Base-by-base conservation (phyloP, 1,284 basidiomycete genomes). In the Cronartium quercuum region DNA sequence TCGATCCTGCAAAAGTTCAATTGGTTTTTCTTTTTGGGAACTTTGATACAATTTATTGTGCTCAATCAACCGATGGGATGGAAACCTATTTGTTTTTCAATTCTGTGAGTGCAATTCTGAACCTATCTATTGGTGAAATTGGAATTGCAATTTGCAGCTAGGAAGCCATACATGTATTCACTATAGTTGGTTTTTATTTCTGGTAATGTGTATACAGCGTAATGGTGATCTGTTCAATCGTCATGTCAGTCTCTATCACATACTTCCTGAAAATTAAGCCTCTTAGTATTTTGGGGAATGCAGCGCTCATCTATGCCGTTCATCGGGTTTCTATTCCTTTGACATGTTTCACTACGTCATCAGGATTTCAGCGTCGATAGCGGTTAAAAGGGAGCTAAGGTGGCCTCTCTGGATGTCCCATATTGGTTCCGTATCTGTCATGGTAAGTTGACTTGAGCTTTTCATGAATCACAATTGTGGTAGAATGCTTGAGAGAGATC, bases 1-100 rank as follows among this genome's bases (percentile, higher is more conserved):
- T 62, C 37, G 29, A 62, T 62, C 29, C 34, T 62, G n/a, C 60
- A 62, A 34, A 62, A 62, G 37, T 62, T 62, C 7, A 62, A 62
- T 15, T 62, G 18, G 9, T 62, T 62, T 15, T 62, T 62, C 37
- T 62, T 62, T 18, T 62, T 62, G 60, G 60, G 60, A 18, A 18
- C 37, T 21, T 34, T 34, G 29, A 62, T 62, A 6, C 60, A 62
- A 55, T 55, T 24, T 62, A 29, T 29, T n/a, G 51, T 55, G 21
- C 51, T 55, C 18, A 29, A 29, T 55, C 51, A 21, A 10, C 21
- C 21, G 21, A 29, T 55, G 29, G 51, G 51, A 55, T 55, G 51
- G 51, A 55, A 29, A 21, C 6, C 51, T 7, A 29, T 29, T 55
- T 55, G 21, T n/a, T 21, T 29, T 29, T 55, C 51, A n/a, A 55